Evolutionary conservation across 441 rosid genomes (phyloP).

Genomic region (Mallotus japonicus): DNA sequence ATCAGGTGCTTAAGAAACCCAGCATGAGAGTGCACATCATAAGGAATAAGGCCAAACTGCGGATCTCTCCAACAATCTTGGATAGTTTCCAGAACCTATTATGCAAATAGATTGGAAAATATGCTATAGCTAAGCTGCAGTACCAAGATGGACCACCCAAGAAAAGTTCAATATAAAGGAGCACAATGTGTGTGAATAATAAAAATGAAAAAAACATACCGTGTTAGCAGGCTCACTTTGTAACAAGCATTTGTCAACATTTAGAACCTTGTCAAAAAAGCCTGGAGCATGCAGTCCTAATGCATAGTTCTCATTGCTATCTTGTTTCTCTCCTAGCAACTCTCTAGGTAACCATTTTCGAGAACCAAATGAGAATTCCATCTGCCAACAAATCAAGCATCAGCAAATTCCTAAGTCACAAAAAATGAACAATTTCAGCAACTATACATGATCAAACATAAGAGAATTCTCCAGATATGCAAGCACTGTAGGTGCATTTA

Average conservation of each 20-base stretch:
- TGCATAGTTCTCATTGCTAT: conserved; percentile 54
- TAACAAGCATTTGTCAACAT: conserved; percentile 72
- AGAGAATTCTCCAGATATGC: not conserved
- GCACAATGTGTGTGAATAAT: not conserved
- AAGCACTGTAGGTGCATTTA: not conserved
- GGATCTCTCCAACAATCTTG: conserved; percentile 91
- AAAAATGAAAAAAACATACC: conserved; percentile 42
- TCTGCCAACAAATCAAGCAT: conserved; percentile 36
- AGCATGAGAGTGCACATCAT: conserved; percentile 67
- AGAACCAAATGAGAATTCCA: conserved; percentile 91
- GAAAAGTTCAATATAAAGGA: not conserved
- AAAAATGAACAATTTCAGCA: not conserved
- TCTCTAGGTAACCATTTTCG: conserved; percentile 75
- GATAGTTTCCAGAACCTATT: conserved; percentile 69
- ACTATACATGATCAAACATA: not conserved
- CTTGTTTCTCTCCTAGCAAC: conserved; percentile 47
- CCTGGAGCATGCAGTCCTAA: conserved; percentile 91
- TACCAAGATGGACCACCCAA: not conserved
- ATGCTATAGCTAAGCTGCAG: not conserved
- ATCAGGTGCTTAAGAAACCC: conserved; percentile 94
- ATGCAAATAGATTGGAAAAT: conserved; percentile 3
- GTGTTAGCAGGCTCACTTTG: conserved; percentile 81
- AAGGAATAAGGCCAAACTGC: conserved; percentile 67
- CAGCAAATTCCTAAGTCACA: not conserved
- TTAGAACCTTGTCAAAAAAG: conserved; percentile 78